A percentile compares a stretch with the other conserved stretches of the same genome.
These are phyloP conservation scores for Stemphylium beticola DNA, from an alignment of 2,329 filamentous ascomycete species.

Conservation along the genomic window DNA sequence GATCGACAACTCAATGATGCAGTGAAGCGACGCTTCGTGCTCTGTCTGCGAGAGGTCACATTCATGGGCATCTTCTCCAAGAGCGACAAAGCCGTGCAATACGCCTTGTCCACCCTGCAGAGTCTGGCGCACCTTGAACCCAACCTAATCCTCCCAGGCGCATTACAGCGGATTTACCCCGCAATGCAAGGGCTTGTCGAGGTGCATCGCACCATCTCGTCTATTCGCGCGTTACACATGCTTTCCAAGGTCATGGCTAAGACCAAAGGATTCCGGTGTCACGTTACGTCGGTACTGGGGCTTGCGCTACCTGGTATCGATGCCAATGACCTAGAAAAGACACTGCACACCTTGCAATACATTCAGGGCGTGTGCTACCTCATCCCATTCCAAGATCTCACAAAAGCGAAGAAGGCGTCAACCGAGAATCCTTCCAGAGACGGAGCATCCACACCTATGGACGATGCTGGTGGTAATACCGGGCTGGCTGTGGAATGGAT, in stretches of 20 bases:
- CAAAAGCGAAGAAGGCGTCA: conserved; percentile 57
- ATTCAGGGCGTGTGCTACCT: conserved; percentile 96
- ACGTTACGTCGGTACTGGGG: conserved; percentile 92
- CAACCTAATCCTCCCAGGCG: conserved; percentile 87
- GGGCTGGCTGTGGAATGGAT: conserved; percentile 88
- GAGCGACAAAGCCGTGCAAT: conserved; percentile 88
- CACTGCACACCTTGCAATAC: conserved; percentile 89
- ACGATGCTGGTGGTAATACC: conserved; percentile 49
- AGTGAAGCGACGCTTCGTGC: conserved; percentile 88
- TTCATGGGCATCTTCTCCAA: conserved; percentile 99
- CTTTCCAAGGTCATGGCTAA: conserved; percentile 89
- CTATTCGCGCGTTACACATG: conserved; percentile 88
- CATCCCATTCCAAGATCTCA: conserved; percentile 87
- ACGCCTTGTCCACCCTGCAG: conserved; percentile 88
- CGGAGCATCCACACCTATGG: conserved; percentile 43
- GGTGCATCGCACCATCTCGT: conserved; percentile 94
- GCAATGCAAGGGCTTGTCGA: conserved; percentile 96
- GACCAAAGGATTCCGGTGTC: conserved; percentile 94
- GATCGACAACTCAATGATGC: conserved; percentile 79
- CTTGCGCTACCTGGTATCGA: conserved; percentile 94
- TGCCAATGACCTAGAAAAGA: conserved; percentile 97
- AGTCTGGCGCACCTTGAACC: conserved; percentile 90
- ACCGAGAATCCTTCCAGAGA: conserved; percentile 19
- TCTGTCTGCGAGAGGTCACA: conserved; percentile 86
- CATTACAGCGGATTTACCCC: conserved; percentile 93